Base-by-base conservation (phyloP, 164 flowering plant genomes). In the Kingdonia uniflora region DNA sequence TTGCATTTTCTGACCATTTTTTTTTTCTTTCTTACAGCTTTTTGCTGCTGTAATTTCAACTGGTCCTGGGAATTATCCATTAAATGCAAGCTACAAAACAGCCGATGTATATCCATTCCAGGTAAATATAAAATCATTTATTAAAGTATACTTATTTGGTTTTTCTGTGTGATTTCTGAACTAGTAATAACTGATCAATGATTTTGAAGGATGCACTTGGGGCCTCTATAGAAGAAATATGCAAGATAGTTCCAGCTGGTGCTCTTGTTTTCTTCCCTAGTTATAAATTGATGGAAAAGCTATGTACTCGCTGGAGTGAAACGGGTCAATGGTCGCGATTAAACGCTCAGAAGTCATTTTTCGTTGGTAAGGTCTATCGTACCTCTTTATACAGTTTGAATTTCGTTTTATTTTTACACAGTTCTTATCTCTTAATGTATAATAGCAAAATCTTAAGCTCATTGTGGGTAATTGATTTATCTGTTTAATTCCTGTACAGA, bases 191-290 rank as follows among this genome's bases (percentile, higher is more conserved):
- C 6, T 58, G 43, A 53, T 17, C 11, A 35, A 39, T 55, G 40
- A 33, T 63, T 49, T 15, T 77, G 71, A 63, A 91, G 98, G 99
- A 92, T 75, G 75, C 81, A 59, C 77, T 92, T 49, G 99, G 99
- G 19, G 74, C 71, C 55, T 69, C 91, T 41, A 66, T 92, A 54
- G 95, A 92, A 62, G 95, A 84, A 67, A 81, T 88, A 19, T 82
- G 74, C 65, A 80, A 73, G 61, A 61, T 80, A 54, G 89, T 80
- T 59, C 97, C 96, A 15, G 87, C 82, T 55, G 99, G 99, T 26
- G 82, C 78, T 52, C 86, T 92, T 50, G 86, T 88, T 42, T 92
- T 92, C 74, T 92, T 92, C 59, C 99, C 99, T 33, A 92, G 99
- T 70, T 92, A 92, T 66, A 88, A 86, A 54, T 67, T 92, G 73